Evolutionary conservation across 163 green algal genomes (phyloP).

Genomic region (Dunaliella salina): DNA sequence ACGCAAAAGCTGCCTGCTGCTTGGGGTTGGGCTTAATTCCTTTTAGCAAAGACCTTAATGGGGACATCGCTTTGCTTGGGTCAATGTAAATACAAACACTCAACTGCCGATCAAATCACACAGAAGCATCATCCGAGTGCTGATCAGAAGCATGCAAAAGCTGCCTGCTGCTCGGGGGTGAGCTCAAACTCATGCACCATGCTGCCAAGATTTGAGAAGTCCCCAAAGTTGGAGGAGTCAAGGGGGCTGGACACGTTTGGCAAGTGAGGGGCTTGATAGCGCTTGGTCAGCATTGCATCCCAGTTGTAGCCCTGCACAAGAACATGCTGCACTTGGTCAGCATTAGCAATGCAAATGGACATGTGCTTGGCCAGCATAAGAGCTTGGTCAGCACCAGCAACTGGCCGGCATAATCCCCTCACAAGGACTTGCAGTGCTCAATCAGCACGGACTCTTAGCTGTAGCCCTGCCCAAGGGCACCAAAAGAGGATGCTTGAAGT

Average conservation of each 20-base stretch:
- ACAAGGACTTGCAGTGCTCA: slow-evolving; percentile 10
- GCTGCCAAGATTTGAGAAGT: slow-evolving; percentile 47
- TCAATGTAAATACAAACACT: too few relatives aligned
- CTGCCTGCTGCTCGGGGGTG: slow-evolving; percentile 43
- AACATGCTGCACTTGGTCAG: not conserved
- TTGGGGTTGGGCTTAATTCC: slow-evolving; percentile 38
- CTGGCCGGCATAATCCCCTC: not conserved
- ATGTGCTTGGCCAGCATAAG: not conserved
- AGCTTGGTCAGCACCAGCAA: not conserved
- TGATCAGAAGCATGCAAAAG: slow-evolving; percentile 52
- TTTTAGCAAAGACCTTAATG: too few relatives aligned
- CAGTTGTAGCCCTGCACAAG: slow-evolving; percentile 37
- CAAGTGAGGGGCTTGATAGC: slow-evolving; percentile 17
- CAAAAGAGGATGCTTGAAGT: too few relatives aligned
- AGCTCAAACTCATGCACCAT: slow-evolving; percentile 45
- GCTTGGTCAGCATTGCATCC: slow-evolving; percentile 4
- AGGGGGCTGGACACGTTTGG: slow-evolving; percentile 34
- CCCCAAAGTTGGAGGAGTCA: slow-evolving; percentile 64
- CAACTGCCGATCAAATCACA: too few relatives aligned
- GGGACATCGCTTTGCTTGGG: too few relatives aligned
- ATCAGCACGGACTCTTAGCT: slow-evolving; percentile 29
- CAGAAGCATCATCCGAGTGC: too few relatives aligned
- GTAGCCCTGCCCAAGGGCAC: slow-evolving; percentile 11
- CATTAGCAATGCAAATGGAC: not conserved
- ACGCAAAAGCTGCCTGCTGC: slow-evolving; percentile 22